Evolutionary conservation across 169 alveolate genomes (phyloP).

Genomic region (Cyclospora cayetanensis): DNA sequence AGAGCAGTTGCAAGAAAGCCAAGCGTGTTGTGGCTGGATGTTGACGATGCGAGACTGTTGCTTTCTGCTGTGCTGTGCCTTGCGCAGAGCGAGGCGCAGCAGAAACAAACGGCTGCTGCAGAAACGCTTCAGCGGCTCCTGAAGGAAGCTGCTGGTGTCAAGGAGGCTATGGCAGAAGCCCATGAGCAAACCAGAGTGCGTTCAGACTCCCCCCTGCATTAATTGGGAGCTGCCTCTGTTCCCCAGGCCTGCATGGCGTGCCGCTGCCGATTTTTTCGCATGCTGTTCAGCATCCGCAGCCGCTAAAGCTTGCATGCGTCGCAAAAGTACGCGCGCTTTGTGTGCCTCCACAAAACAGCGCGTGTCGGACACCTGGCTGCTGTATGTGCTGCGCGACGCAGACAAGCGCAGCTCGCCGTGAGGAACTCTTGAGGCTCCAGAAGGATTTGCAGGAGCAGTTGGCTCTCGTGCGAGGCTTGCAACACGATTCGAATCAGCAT

Average conservation of each 20-base stretch:
- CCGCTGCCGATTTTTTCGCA: neutral
- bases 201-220: neutral
- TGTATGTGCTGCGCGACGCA: neutral
- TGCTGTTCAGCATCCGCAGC: no score
- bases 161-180: conserved; percentile 1
- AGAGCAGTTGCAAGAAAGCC: neutral
- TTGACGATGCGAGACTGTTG: neutral
- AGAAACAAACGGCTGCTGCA: conserved; percentile 42
- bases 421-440: neutral
- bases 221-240: neutral
- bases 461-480: neutral
- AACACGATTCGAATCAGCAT: neutral
- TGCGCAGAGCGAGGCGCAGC: conserved; percentile 23
- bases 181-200: neutral
- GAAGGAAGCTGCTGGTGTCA: neutral
- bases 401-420: neutral
- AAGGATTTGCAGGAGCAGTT: neutral
- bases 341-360: no score
- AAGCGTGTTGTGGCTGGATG: neutral
- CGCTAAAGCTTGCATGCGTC: no score
- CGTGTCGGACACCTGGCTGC: no score
- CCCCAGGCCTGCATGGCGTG: no score
- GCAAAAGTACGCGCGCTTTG: no score
- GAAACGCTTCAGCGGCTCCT: conserved; percentile 47
- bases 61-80: neutral